phyloP scores from a whole-genome alignment of 441 rosid species.

The Gossypium gossypioides region DNA sequence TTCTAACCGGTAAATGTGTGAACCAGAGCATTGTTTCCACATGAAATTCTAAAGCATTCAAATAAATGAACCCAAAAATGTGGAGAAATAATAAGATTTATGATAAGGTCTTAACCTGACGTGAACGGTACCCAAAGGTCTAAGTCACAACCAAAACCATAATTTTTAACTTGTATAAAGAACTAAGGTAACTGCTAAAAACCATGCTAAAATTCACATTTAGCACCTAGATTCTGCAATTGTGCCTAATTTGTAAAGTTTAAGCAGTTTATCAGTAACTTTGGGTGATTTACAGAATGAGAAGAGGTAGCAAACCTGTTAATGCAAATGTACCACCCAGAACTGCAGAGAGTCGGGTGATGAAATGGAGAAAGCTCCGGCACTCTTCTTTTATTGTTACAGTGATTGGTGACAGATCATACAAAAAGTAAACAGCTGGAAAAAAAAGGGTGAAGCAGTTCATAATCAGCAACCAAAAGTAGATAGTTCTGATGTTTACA shows the following conservation, averaged over 20 bases:
- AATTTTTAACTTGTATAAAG: background rate
- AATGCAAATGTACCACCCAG: conserved; percentile 95
- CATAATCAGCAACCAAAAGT: conserved; percentile 7
- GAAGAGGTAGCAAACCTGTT: conserved; percentile 50
- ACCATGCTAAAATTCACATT: background rate
- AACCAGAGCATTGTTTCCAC: background rate
- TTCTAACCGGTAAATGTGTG: background rate
- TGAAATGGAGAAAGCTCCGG: conserved; percentile 82
- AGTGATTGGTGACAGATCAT: conserved; percentile 89
- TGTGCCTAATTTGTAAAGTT: background rate
- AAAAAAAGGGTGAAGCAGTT: conserved; percentile 8
- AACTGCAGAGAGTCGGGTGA: conserved; percentile 93
- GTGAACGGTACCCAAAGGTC: background rate
- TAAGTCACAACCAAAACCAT: background rate
- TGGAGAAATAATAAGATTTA: background rate
- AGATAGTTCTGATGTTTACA: background rate
- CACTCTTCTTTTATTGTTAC: conserved; percentile 88
- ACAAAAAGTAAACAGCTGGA: conserved; percentile 87
- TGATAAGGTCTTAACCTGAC: background rate
- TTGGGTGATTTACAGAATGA: background rate
- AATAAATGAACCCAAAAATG: background rate
- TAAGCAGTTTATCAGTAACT: background rate
- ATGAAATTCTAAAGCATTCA: background rate
- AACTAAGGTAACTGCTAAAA: background rate
- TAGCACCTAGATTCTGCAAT: background rate